Evolutionary conservation across 768 basidiomycete genomes (phyloP).

Genomic region (Podaxis sp.): DNA sequence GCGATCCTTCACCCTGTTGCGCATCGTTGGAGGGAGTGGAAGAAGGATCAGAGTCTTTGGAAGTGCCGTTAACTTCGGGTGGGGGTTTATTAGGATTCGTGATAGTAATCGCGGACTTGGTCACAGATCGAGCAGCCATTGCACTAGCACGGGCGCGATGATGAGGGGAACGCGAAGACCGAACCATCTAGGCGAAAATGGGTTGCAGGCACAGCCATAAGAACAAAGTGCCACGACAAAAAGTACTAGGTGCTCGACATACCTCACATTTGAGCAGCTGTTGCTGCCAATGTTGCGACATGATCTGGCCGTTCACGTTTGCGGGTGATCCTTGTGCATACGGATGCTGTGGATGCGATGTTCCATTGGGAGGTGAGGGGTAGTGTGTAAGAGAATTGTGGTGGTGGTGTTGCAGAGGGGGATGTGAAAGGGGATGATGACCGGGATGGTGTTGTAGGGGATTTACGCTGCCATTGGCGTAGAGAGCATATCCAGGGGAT

Average conservation of each 20-base stretch:
- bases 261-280: conserved; percentile 93
- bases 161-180: conserved; percentile 83
- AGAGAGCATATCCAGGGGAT: conserved; percentile 73
- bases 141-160: conserved; percentile 95
- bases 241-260: conserved; percentile 27
- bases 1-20: conserved; percentile 15
- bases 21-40: conserved; percentile 18
- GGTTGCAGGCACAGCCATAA: conserved; percentile 30
- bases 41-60: conserved; percentile 28
- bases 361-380: conserved; percentile 73
- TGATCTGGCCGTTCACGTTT: conserved; percentile 63
- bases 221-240: conserved; percentile 11
- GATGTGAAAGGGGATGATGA: conserved; percentile 50
- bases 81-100: conserved; percentile 76
- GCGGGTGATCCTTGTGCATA: conserved; percentile 37
- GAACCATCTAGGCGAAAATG: conserved; percentile 59
- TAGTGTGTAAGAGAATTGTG: conserved; percentile 79
- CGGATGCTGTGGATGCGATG: conserved; percentile 52
- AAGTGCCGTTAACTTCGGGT: conserved; percentile 28
- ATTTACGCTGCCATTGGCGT: conserved; percentile 63
- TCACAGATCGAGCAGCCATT: conserved; percentile 82
- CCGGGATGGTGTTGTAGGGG: conserved; percentile 60
- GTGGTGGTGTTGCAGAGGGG: conserved; percentile 64
- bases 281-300: conserved; percentile 88
- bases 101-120: conserved; percentile 88